These are phyloP conservation scores for Boletus eberwhitei DNA, from an alignment of 768 basidiomycete genomes.

Conservation along the genomic window DNA sequence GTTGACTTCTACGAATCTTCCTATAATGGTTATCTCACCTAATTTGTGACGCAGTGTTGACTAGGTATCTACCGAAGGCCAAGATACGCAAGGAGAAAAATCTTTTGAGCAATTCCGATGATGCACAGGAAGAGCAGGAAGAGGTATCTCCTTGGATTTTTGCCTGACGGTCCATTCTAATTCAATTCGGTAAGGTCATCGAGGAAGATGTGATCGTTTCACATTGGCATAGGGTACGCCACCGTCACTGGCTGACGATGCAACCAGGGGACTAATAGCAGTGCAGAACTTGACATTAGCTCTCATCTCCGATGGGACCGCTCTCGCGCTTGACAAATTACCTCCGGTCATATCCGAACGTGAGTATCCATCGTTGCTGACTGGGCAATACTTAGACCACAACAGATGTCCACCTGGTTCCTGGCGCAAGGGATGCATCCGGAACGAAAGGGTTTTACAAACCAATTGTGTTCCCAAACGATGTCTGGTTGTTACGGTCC, in stretches of 20 bases:
- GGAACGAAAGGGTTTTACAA: slow-evolving; percentile 72
- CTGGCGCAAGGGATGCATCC: slow-evolving; percentile 56
- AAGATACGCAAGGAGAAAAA: slow-evolving; percentile 83
- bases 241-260: neutral
- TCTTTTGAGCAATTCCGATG: slow-evolving; percentile 51
- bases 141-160: slow-evolving; percentile 40
- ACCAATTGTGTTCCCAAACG: slow-evolving; percentile 89
- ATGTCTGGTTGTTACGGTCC: slow-evolving; percentile 88
- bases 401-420: slow-evolving; percentile 62
- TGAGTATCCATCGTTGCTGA: slow-evolving; percentile 35
- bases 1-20: slow-evolving; percentile 23
- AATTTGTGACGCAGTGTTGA: slow-evolving; percentile 56
- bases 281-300: slow-evolving; percentile 82
- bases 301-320: slow-evolving; percentile 67
- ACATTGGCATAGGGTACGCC: slow-evolving; percentile 75
- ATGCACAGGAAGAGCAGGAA: slow-evolving; percentile 40
- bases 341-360: slow-evolving; percentile 61
- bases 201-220: slow-evolving; percentile 64
- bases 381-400: slow-evolving; percentile 10
- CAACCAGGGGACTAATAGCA: slow-evolving; percentile 3
- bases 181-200: slow-evolving; percentile 18
- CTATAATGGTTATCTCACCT: slow-evolving; percentile 1
- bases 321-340: slow-evolving; percentile 51
- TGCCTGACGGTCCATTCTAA: slow-evolving; percentile 11
- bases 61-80: slow-evolving; percentile 71